Base-by-base conservation (phyloP, 1,139 yeast genomes). In the Protomyces pachydermus region DNA sequence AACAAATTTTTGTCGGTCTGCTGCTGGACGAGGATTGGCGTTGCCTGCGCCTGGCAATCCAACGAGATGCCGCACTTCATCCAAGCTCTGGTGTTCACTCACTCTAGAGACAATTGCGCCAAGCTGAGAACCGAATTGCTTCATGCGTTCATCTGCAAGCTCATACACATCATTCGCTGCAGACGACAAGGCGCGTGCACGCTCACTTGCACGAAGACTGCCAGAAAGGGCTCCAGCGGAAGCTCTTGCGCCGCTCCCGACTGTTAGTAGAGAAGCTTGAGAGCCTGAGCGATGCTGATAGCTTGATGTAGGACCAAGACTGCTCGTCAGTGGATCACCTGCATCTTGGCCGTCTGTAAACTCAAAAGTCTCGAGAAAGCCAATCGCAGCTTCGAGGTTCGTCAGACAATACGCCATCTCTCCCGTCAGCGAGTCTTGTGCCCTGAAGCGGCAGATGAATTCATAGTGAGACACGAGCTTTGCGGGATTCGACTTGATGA, bases 321-420 rank as follows among this genome's bases (percentile, higher is more conserved):
- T 25, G 48, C 20, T 39, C 16, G 53, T 42, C 28, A 54, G 50
- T 10, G 58, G 54, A 46, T 60, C 58, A 8, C 37, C 25, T 3
- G 46, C 54, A 8, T 38, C n/a, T 16, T 32, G 28, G 12, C 54
- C 58, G 16, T 54, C 58, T 14, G 52, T 45, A n/a, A 61, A 34
- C 37, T 67, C 67, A 16, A 81, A 76, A 18, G 80, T 76, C 54
- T 81, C 80, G 14, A 83, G 70, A 67, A 82, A 83, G 18, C 80
- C 79, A 23, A 84, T 73, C 2, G 87, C 82, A 0, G 89, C 90
- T 69, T 85, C 88, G 55, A 83, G 74, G 70, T 85, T 85, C 1
- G 89, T 85, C 60, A 84, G 72, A 57, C 84, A 84, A 71, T 83
- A 85, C 38, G 82, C 72, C 45, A 82, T 77, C 67, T 83, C 84